These are phyloP conservation scores for Daedaleopsis sinensis DNA, from an alignment of 768 basidiomycete genomes.

Conservation along the genomic window DNA sequence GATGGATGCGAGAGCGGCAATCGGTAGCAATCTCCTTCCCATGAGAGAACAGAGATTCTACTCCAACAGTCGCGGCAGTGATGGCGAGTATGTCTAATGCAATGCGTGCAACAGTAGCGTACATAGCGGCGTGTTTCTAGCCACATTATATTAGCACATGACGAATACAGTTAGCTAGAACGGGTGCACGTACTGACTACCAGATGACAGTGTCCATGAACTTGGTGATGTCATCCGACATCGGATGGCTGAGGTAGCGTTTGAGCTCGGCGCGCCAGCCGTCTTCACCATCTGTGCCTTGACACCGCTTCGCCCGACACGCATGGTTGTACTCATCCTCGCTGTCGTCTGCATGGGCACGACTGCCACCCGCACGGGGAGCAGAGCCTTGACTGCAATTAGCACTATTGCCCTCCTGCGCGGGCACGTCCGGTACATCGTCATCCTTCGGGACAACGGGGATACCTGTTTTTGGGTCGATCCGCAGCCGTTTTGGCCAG, in stretches of 20 bases:
- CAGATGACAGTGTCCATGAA: constrained; percentile 18
- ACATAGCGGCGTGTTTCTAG: not conserved
- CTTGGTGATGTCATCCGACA: constrained; percentile 13
- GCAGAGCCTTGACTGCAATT: too few species aligned
- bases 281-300: constrained; percentile 21
- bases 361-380: too few species aligned
- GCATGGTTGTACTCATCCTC: not conserved
- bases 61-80: constrained; percentile 18
- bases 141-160: too few species aligned
- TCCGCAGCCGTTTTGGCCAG: not conserved
- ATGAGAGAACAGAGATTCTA: constrained; percentile 21
- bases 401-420: too few species aligned
- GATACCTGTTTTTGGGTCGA: not conserved
- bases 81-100: constrained; percentile 14
- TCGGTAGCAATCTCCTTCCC: constrained; percentile 7
- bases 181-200: constrained; percentile 14
- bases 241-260: constrained; percentile 19
- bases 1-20: not conserved
- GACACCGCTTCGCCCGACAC: not conserved
- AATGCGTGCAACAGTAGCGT: constrained; percentile 9
- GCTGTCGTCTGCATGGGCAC: not conserved
- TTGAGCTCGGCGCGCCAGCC: constrained; percentile 13
- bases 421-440: too few species aligned
- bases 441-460: not conserved
- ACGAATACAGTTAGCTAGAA: too few species aligned